phyloP scores from a whole-genome alignment of 768 basidiomycete species.

The Hebeloma cylindrosporum region DNA sequence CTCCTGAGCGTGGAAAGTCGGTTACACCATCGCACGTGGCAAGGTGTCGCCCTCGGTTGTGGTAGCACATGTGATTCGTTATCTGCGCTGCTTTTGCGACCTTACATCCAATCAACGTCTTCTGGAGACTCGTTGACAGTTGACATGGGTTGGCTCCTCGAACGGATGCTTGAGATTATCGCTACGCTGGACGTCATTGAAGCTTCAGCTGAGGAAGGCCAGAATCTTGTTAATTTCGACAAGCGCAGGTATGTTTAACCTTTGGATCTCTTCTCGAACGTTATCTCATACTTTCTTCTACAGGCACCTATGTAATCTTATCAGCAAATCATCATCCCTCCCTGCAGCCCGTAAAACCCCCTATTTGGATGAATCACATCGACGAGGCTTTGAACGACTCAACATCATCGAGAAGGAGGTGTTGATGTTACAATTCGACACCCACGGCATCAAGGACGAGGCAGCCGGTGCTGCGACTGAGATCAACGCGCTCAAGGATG shows the following conservation, averaged over 20 bases:
- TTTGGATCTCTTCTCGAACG: neutral
- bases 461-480: conserved; percentile 74
- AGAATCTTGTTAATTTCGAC: conserved; percentile 73
- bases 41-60: conserved; percentile 62
- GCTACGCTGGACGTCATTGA: conserved; percentile 70
- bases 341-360: conserved; percentile 42
- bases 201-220: conserved; percentile 50
- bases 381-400: conserved; percentile 72
- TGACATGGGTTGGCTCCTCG: conserved; percentile 82
- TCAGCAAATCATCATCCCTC: conserved; percentile 51
- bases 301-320: conserved; percentile 68
- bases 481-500: conserved; percentile 68
- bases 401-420: conserved; percentile 76
- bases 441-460: conserved; percentile 74
- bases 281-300: conserved; percentile 6
- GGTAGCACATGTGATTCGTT: conserved; percentile 65
- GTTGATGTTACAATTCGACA: conserved; percentile 59
- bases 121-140: conserved; percentile 58
- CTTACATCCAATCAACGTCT: conserved; percentile 42
- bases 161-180: conserved; percentile 78
- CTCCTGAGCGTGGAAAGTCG: conserved; percentile 78
- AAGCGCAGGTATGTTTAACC: conserved; percentile 64
- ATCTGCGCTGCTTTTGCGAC: conserved; percentile 51
- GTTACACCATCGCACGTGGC: conserved; percentile 78
- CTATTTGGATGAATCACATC: conserved; percentile 56